A percentile compares a stretch with the other conserved stretches of the same genome.
Evolutionary conservation across 306 rosid genomes (phyloP).

Genomic region (Quercus berberidifolia): DNA sequence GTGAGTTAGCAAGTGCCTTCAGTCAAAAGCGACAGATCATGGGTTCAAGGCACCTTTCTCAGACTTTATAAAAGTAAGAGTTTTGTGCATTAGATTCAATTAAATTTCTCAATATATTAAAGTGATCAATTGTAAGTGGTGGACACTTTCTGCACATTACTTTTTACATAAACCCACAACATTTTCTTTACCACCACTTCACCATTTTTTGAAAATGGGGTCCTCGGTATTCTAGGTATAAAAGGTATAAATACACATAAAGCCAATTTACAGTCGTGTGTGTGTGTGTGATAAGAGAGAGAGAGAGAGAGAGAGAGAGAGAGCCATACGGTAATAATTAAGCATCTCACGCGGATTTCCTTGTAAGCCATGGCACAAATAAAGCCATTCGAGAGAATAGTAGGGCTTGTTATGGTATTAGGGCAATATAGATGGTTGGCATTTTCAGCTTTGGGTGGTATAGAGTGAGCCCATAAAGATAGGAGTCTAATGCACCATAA

Average conservation of each 20-base stretch:
- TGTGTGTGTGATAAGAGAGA: not conserved
- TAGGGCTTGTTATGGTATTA: conserved; percentile 30
- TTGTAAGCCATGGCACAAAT: not conserved
- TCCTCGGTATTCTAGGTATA: too few relatives aligned
- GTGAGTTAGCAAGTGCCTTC: too few relatives aligned
- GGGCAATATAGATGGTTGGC: not conserved
- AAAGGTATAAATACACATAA: not conserved
- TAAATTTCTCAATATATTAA: too few relatives aligned
- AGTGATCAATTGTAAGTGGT: too few relatives aligned
- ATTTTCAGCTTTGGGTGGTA: conserved; percentile 11
- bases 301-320: not conserved
- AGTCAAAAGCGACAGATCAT: too few relatives aligned
- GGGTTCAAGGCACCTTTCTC: fast-evolving
- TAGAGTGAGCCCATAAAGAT: conserved; percentile 34
- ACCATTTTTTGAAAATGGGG: too few relatives aligned
- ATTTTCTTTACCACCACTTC: too few relatives aligned
- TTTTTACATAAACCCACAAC: too few relatives aligned
- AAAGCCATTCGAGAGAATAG: conserved; percentile 7
- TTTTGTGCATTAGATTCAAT: too few relatives aligned
- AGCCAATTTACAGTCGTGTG: not conserved
- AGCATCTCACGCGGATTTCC: not conserved
- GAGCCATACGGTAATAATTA: not conserved
- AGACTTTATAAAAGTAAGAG: too few relatives aligned
- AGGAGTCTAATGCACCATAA: conserved; percentile 22
- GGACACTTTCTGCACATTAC: too few relatives aligned